phyloP scores from a whole-genome alignment of 768 basidiomycete species.

The Chalciporus piperatus region DNA sequence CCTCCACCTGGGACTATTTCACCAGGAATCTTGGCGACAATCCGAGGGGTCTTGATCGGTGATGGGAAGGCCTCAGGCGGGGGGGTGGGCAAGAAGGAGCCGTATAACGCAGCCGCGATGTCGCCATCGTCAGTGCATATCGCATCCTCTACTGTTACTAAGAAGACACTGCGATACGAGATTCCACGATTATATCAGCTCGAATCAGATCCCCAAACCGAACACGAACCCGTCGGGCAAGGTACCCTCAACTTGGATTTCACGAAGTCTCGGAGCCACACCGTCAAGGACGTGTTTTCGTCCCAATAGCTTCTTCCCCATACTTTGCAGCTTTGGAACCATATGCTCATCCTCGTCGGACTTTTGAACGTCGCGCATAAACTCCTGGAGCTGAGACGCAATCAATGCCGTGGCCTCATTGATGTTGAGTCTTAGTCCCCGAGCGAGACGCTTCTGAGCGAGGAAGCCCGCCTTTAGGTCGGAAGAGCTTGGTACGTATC shows the following conservation, averaged over 20 bases:
- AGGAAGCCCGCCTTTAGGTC: constrained; percentile 69
- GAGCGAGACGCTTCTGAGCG: constrained; percentile 91
- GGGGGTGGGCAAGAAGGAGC: constrained; percentile 88
- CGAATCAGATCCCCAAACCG: neutral
- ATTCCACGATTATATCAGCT: neutral
- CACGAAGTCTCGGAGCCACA: constrained; percentile 71
- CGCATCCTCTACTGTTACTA: constrained; percentile 97
- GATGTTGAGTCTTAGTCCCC: constrained; percentile 85
- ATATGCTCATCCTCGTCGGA: constrained; percentile 39
- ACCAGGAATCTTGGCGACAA: constrained; percentile 62
- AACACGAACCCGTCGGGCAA: constrained; percentile 74
- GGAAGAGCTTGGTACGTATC: neutral
- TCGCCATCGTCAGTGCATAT: constrained; percentile 82
- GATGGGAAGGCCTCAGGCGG: constrained; percentile 61
- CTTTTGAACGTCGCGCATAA: constrained; percentile 79
- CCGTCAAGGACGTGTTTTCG: constrained; percentile 84
- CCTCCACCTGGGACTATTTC: constrained; percentile 67
- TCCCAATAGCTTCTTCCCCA: constrained; percentile 87
- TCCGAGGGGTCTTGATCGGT: constrained; percentile 45
- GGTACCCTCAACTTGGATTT: constrained; percentile 94
- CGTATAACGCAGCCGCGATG: constrained; percentile 83
- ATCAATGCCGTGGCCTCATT: constrained; percentile 90
- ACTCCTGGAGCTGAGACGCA: constrained; percentile 88
- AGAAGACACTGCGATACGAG: constrained; percentile 54
- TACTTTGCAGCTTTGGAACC: constrained; percentile 90